These are phyloP conservation scores for Acacia crassicarpa DNA, from an alignment of 306 rosid species.

Conservation along the genomic window DNA sequence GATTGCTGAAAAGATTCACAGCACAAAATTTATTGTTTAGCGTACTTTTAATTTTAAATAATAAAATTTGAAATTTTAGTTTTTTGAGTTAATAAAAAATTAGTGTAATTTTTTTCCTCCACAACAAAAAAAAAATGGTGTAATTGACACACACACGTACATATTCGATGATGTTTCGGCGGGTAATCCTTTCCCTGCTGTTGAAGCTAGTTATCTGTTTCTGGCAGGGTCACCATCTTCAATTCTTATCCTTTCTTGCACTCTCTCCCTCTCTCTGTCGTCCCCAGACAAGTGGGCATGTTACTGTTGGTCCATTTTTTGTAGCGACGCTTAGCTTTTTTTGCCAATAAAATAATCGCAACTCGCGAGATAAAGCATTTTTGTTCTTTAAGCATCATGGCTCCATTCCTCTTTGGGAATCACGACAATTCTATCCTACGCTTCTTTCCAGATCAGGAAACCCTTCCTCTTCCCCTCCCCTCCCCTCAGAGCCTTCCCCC, in stretches of 20 bases:
- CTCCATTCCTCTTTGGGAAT: constrained; percentile 31
- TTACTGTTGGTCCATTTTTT: neutral
- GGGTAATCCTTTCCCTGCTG: constrained; percentile 28
- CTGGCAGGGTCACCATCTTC: constrained; percentile 25
- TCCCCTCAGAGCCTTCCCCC: constrained; percentile 27
- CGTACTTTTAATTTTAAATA: no score
- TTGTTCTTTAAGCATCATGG: constrained; percentile 5
- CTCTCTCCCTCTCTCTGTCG: constrained; percentile 34
- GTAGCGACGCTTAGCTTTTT: neutral
- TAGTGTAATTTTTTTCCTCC: no score
- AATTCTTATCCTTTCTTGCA: constrained; percentile 26
- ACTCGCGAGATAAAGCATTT: neutral
- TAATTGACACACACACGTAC: neutral
- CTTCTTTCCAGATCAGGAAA: constrained; percentile 60
- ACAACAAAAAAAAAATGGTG: neutral
- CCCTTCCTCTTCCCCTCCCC: constrained; percentile 1
- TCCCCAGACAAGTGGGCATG: constrained; percentile 40
- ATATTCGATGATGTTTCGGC: constrained; percentile 41
- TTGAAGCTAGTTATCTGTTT: constrained; percentile 19
- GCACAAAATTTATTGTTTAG: no score
- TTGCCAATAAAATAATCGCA: neutral
- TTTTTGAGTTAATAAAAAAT: no score
- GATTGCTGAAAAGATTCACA: no score
- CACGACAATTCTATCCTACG: constrained; percentile 28
- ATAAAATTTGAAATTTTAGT: no score